phyloP scores from a whole-genome alignment of 2,329 filamentous ascomycete genomes.

The Colletotrichum falcatum region DNA sequence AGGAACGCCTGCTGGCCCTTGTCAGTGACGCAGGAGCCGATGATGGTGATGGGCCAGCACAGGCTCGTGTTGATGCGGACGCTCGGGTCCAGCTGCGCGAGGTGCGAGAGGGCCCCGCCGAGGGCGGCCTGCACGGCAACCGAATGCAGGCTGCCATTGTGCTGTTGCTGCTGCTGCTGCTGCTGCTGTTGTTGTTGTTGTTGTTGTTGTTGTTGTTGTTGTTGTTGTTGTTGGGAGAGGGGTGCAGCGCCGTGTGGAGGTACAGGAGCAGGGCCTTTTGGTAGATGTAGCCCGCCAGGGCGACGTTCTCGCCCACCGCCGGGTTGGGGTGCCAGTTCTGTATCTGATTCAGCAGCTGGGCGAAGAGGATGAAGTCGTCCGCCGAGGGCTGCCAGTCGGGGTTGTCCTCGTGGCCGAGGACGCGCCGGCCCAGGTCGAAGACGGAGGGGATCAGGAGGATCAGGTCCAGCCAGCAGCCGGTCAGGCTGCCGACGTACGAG shows the following conservation, averaged over 20 bases:
- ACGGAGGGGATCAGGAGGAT: constrained; percentile 54
- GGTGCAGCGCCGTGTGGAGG: constrained; percentile 45
- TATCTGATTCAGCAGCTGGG: constrained; percentile 56
- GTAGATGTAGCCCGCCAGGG: constrained; percentile 56
- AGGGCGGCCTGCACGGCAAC: constrained; percentile 43
- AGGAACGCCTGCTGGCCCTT: constrained; percentile 52
- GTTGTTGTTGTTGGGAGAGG: background rate
- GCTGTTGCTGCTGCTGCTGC: no score
- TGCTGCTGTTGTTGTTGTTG: no score
- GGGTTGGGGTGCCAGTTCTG: constrained; percentile 54
- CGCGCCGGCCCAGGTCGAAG: constrained; percentile 57
- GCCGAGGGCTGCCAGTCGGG: constrained; percentile 46
- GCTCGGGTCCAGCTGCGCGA: constrained; percentile 49
- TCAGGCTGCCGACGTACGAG: constrained; percentile 53
- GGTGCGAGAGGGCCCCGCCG: constrained; percentile 47
- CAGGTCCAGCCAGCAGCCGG: constrained; percentile 55
- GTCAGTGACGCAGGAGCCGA: constrained; percentile 53
- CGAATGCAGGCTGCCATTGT: background rate
- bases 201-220: no score
- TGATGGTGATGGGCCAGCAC: constrained; percentile 54
- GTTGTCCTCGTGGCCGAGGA: constrained; percentile 48
- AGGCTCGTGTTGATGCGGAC: constrained; percentile 55
- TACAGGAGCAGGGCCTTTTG: constrained; percentile 60
- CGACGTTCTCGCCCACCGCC: constrained; percentile 51
- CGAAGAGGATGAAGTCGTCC: constrained; percentile 58